Percentiles rank a stretch among this genome's conserved stretches.
Evolutionary conservation across 352 stramenopile genomes (phyloP).

Genomic region (Sclerospora graminicola): DNA sequence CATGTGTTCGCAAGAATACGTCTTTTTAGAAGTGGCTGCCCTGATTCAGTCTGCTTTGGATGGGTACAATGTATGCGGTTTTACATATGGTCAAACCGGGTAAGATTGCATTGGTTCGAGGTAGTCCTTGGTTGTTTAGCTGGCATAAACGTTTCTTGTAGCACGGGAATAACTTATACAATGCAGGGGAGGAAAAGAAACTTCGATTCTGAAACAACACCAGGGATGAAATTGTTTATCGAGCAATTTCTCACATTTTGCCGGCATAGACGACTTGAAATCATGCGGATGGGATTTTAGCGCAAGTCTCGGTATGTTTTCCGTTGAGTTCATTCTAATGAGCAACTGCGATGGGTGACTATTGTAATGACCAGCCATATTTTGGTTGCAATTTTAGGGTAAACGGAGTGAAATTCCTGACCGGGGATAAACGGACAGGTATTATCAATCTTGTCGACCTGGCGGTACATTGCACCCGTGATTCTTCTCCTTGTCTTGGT

Average conservation of each 20-base stretch:
- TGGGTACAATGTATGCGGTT: conserved; percentile 94
- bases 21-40: conserved; percentile 94
- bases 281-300: conserved; percentile 69
- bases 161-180: conserved; percentile 83
- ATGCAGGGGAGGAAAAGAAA: conserved; percentile 68
- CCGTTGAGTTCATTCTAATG: not conserved
- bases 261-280: conserved; percentile 35
- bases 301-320: conserved; percentile 55
- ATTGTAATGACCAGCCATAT: not conserved
- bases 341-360: not conserved
- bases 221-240: conserved; percentile 71
- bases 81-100: conserved; percentile 87
- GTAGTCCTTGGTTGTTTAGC: not conserved
- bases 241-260: conserved; percentile 68
- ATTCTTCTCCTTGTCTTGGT: not conserved
- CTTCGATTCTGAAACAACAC: conserved; percentile 17
- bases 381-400: conserved; percentile 23
- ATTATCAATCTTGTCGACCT: conserved; percentile 78
- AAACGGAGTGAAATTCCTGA: conserved; percentile 49
- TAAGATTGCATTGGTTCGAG: conserved; percentile 11
- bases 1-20: conserved; percentile 87
- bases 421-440: conserved; percentile 39
- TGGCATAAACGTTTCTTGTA: conserved; percentile 7
- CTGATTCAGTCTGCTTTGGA: conserved; percentile 92
- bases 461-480: conserved; percentile 30